phyloP scores from a whole-genome alignment of 2,329 filamentous ascomycete species.

The Paecilomyces sp. region DNA sequence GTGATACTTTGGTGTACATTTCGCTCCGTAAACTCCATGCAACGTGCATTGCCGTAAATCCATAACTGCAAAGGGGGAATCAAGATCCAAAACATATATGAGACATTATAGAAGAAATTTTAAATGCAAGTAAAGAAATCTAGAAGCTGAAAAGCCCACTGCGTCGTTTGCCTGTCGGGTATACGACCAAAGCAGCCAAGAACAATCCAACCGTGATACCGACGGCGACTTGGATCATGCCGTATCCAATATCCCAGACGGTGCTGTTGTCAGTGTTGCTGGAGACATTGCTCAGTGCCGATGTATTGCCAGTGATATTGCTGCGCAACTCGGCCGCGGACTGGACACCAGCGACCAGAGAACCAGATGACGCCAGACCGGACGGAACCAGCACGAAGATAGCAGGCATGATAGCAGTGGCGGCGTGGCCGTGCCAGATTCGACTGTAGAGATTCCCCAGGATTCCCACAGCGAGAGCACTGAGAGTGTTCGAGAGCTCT shows the following conservation, averaged over 20 bases:
- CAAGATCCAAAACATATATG: not conserved
- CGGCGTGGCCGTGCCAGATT: slow-evolving; percentile 66
- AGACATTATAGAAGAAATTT: not conserved
- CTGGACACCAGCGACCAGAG: slow-evolving; percentile 49
- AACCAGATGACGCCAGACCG: slow-evolving; percentile 51
- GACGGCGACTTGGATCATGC: slow-evolving; percentile 42
- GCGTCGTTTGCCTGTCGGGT: slow-evolving; percentile 39
- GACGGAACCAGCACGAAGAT: slow-evolving; percentile 67
- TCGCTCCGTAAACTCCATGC: not conserved
- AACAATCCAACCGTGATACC: slow-evolving; percentile 42
- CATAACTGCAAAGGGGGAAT: not conserved
- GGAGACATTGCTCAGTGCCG: slow-evolving; percentile 27
- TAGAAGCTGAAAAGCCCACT: slow-evolving; percentile 41
- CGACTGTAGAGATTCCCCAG: slow-evolving; percentile 73
- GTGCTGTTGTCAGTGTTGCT: slow-evolving; percentile 34
- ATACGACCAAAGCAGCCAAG: slow-evolving; percentile 39
- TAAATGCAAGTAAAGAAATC: not conserved
- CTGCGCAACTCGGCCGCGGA: slow-evolving; percentile 47
- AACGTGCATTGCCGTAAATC: not conserved
- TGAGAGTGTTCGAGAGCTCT: slow-evolving; percentile 70
- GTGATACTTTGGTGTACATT: not conserved
- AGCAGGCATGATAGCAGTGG: slow-evolving; percentile 76
- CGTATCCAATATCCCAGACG: slow-evolving; percentile 38
- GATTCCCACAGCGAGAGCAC: slow-evolving; percentile 68
- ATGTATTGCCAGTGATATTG: slow-evolving; percentile 18